Percentiles rank a stretch among this genome's conserved stretches.
These are phyloP conservation scores for Salix viminalis DNA, from an alignment of 345 rosid genomes.

Conservation along the genomic window DNA sequence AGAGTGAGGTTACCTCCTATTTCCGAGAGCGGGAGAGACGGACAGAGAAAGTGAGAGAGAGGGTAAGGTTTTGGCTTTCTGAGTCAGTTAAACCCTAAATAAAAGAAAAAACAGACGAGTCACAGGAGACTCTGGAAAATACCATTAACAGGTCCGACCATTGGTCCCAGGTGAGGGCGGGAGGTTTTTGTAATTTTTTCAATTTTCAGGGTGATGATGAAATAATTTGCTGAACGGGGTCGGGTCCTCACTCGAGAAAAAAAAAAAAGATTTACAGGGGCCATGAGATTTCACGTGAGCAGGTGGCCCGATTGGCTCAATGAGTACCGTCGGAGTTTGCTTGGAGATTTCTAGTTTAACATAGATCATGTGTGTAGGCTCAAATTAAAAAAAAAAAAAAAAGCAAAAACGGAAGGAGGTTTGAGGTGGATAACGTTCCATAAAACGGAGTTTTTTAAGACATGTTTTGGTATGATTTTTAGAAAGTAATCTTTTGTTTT, in stretches of 20 bases:
- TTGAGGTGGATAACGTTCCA: not conserved
- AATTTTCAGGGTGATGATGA: not conserved
- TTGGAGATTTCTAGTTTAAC: not conserved
- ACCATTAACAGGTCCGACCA: not conserved
- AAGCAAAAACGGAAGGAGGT: not conserved
- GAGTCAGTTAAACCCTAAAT: conserved; percentile 8
- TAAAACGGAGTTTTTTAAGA: too few relatives aligned
- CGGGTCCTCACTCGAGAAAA: not conserved
- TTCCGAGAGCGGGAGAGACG: not conserved
- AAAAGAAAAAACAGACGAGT: not conserved
- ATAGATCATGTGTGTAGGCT: too few relatives aligned
- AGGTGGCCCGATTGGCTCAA: not conserved
- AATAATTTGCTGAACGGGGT: not conserved
- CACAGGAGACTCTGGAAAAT: not conserved
- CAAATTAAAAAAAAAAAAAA: too few relatives aligned
- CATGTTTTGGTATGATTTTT: not conserved
- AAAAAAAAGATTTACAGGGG: not conserved
- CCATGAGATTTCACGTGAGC: not conserved
- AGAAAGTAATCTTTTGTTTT: not conserved
- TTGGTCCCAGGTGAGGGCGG: not conserved
- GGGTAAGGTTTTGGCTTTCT: not conserved
- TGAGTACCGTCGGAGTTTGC: not conserved
- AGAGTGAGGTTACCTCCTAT: not conserved
- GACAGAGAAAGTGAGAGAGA: not conserved
- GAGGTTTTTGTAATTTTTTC: not conserved